Base-by-base conservation (phyloP, 768 basidiomycete species). In the Collybia sp. region DNA sequence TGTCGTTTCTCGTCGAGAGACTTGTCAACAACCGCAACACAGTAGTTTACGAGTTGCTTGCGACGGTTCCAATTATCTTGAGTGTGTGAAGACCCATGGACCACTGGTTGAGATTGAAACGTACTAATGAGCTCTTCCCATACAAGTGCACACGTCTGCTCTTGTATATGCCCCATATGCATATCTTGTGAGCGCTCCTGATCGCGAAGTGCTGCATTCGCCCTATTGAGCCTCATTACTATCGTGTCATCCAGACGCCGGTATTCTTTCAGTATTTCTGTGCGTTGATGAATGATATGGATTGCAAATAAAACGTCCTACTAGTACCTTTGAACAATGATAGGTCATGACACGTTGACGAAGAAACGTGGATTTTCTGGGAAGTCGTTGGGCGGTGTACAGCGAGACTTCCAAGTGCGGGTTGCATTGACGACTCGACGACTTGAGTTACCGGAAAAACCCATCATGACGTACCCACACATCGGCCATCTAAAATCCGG, bases 191-290 rank as follows among this genome's bases (percentile, higher is more conserved):
- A 46, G 19, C 87, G 77, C 53, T 87, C 81, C 51, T 75, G 72
- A 66, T 92, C 90, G 43, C 87, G 76, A 63, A 84, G 80, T 44
- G 81, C 74, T 4, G 89, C 89, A 46, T 76, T 79, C 33, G 87
- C 84, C 42, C 89, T 79, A 61, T 93, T 92, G 40, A 91, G 63
- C 30, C 90, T 74, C 83, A 89, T 88, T 34, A 75, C 78, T 53
- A 93, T 84, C 6, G 79, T 70, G 57, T 93, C 89, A 64, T 93
- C 89, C 12, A 92, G 68, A 54, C 72, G 79, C 57, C 89, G 76
- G 62, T 91, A 92, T 63, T 92, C 88, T 58, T 73, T 82, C 62
- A 93, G 71, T 56, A 92, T 79, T 49, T 89, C 90, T 93, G 60
- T 42, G 18, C 32, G 31, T 30, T 12, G 20, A 43, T 11, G 30